Evolutionary conservation across 2,329 filamentous ascomycete species (phyloP).

Genomic region (Sporothrix inflata): DNA sequence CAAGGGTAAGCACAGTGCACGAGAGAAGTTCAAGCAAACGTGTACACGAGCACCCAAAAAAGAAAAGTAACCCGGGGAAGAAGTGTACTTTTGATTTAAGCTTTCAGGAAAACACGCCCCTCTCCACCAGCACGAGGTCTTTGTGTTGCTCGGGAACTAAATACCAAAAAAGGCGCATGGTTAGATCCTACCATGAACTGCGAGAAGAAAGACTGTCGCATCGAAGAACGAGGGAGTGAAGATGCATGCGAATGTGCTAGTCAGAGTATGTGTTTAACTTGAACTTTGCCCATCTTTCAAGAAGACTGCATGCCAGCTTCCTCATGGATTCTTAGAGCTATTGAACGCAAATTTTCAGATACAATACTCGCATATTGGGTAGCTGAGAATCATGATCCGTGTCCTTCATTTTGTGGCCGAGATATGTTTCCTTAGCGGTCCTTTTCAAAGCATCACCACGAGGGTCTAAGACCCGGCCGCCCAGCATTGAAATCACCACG

Average conservation of each 20-base stretch:
- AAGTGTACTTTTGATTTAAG: constrained; percentile 1
- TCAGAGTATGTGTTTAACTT: too few species aligned
- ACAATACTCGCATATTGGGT: too few species aligned
- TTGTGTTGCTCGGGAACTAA: not conserved
- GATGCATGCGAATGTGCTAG: too few species aligned
- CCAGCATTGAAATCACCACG: too few species aligned
- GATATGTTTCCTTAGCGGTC: not conserved
- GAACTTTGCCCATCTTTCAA: too few species aligned
- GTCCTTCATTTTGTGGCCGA: not conserved
- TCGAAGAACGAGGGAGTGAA: not conserved
- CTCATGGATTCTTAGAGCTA: too few species aligned
- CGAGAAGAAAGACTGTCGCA: not conserved
- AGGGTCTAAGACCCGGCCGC: not conserved
- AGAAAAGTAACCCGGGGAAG: not conserved
- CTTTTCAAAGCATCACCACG: not conserved
- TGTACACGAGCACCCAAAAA: not conserved
- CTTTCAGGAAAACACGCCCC: not conserved
- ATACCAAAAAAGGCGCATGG: not conserved
- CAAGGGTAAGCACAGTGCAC: not conserved
- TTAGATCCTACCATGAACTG: too few species aligned
- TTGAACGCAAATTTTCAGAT: too few species aligned
- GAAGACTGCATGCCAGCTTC: too few species aligned
- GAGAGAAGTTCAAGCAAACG: not conserved
- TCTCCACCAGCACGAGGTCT: not conserved
- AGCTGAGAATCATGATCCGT: too few species aligned